Conservation (phyloP, 2,329 filamentous ascomycete species). For the Aspergillus sp. region DNA sequence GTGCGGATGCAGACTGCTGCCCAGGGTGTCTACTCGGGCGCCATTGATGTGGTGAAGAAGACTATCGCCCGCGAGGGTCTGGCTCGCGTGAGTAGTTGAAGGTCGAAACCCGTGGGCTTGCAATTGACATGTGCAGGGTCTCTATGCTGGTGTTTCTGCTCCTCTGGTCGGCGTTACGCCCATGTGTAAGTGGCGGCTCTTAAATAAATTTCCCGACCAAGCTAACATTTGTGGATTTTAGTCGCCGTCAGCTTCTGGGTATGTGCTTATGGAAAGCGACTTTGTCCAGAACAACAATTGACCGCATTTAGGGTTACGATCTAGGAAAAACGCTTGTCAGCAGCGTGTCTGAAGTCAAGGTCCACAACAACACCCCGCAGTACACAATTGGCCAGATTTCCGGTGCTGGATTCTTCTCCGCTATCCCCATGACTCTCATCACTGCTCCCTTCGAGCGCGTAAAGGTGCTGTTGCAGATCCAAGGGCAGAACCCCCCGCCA, state of each 20-base stretch:
- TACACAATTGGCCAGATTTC: slow-evolving; percentile 86
- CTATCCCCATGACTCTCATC: slow-evolving; percentile 95
- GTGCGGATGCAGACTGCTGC: slow-evolving; percentile 96
- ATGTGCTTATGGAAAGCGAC: slow-evolving; percentile 21
- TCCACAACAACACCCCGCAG: slow-evolving; percentile 61
- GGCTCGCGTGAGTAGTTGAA: slow-evolving; percentile 46
- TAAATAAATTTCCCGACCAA: not conserved
- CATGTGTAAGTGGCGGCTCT: slow-evolving; percentile 75
- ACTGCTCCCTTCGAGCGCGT: slow-evolving; percentile 99
- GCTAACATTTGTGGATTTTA: slow-evolving; percentile 28
- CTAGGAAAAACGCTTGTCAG: slow-evolving; percentile 87
- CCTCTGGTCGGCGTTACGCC: slow-evolving; percentile 94
- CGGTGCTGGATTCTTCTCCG: slow-evolving; percentile 93
- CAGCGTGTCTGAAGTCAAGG: slow-evolving; percentile 60
- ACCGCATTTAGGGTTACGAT: slow-evolving; percentile 80
- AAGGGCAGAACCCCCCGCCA: slow-evolving; percentile 12
- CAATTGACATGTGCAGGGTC: slow-evolving; percentile 52
- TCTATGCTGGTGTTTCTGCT: slow-evolving; percentile 97
- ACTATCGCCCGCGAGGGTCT: slow-evolving; percentile 85
- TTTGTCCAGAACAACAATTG: slow-evolving; percentile 9
- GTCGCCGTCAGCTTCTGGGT: slow-evolving; percentile 68
- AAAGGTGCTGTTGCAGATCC: slow-evolving; percentile 89
- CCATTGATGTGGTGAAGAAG: slow-evolving; percentile 87
- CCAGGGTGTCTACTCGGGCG: slow-evolving; percentile 84
- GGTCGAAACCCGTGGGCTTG: not conserved